phyloP scores from a whole-genome alignment of 345 rosid species.

The Eucalyptus regnans region DNA sequence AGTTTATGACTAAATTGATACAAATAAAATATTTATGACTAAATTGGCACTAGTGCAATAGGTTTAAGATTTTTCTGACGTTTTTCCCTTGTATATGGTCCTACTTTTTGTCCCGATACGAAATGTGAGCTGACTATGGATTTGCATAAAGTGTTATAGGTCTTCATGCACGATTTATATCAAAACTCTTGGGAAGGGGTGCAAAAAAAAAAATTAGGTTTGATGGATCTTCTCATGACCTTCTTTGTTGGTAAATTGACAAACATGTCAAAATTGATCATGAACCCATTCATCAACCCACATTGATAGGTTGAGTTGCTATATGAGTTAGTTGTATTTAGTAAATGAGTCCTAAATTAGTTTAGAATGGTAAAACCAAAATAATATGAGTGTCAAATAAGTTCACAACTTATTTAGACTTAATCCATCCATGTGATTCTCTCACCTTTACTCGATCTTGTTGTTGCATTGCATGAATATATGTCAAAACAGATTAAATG shows the following conservation, averaged over 20 bases:
- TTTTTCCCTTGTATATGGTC: neutral
- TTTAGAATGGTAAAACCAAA: too few relatives aligned
- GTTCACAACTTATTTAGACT: too few relatives aligned
- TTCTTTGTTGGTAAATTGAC: neutral
- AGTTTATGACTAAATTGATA: too few relatives aligned
- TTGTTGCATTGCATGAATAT: too few relatives aligned
- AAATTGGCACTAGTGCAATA: too few relatives aligned
- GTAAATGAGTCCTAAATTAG: neutral
- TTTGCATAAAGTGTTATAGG: neutral
- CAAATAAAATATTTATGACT: too few relatives aligned
- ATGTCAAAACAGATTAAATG: too few relatives aligned
- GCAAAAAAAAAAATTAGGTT: neutral
- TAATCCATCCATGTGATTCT: neutral
- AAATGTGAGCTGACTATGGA: neutral
- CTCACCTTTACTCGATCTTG: neutral
- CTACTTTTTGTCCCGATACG: too few relatives aligned
- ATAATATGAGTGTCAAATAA: too few relatives aligned
- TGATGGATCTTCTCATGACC: neutral
- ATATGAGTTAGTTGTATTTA: too few relatives aligned
- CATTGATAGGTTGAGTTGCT: neutral
- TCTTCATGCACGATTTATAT: neutral
- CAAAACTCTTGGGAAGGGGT: neutral
- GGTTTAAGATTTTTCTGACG: too few relatives aligned
- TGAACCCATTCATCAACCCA: neutral
- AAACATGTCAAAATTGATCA: neutral